Conservation (phyloP, 2,329 filamentous ascomycete genomes). For the Colletotrichum filicis region DNA sequence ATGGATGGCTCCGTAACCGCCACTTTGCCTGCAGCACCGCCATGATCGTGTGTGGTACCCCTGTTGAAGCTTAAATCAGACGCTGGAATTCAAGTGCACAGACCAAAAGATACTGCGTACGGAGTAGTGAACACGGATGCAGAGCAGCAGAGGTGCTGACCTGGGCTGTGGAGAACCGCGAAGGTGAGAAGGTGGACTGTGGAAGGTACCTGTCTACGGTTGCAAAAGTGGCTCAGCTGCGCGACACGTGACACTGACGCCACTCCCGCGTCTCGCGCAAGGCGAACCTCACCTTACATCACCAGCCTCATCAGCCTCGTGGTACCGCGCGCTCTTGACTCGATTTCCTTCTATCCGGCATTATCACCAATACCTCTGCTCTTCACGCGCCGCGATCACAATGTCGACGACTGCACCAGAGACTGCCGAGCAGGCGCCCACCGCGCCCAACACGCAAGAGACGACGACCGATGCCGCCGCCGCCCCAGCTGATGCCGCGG, state of each 20-base stretch:
- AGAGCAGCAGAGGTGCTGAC: background rate
- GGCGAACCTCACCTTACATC: slow-evolving; percentile 18
- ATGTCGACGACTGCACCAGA: slow-evolving; percentile 51
- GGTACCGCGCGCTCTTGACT: background rate
- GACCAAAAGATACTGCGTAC: too few relatives aligned
- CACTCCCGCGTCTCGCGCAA: background rate
- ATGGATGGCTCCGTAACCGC: background rate
- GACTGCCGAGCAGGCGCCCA: slow-evolving; percentile 41
- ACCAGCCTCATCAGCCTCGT: slow-evolving; percentile 31
- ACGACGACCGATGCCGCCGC: background rate
- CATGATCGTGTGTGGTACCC: background rate
- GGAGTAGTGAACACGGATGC: too few relatives aligned
- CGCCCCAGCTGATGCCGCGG: slow-evolving; percentile 28
- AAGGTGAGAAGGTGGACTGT: background rate
- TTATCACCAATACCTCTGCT: slow-evolving; percentile 10
- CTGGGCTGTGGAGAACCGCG: background rate
- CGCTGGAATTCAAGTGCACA: background rate
- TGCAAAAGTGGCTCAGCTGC: background rate
- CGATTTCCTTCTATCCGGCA: background rate
- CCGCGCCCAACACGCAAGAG: slow-evolving; percentile 28
- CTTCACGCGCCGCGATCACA: slow-evolving; percentile 27
- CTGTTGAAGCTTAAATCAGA: background rate
- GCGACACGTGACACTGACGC: slow-evolving; percentile 12
- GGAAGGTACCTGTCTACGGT: too few relatives aligned
- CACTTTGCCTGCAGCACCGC: background rate